Base-by-base conservation (phyloP, 331 rosid species). In the Arachis monticola region DNA sequence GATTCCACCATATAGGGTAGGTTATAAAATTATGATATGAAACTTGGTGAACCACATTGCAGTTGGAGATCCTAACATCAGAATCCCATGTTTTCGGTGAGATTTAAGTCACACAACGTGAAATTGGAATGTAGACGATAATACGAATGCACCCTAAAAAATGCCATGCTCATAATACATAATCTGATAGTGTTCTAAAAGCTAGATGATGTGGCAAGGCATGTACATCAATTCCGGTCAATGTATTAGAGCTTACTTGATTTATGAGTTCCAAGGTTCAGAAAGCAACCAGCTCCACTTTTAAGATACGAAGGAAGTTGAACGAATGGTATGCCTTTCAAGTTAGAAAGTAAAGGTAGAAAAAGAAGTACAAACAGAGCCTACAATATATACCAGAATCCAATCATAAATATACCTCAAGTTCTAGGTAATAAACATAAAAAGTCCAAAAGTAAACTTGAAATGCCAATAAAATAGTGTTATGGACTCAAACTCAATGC, bases 221-320 rank as follows among this genome's bases (percentile, higher is more conserved):
- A 57, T 63, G 57, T 22, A 6, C 64, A 62, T 64, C 52, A 62
- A 55, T 13, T 9, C 67, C 74, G 60, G 64, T 50, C n/a, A 14
- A 63, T 63, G 47, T 22, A 67, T 30, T 50, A 77, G 63, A 77
- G 52, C 74, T 83, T 88, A 81, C 97, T 87, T 85, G 84, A 12
- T 65, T 75, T 69, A 69, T 58, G 30, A 53, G 87, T 85, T 79
- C 93, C 93, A 71, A 84, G 72, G 76, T 91, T 89, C 69, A 91
- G 81, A 85, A 91, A 91, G 90, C 97, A 93, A 78, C 84, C 85
- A 46, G 85, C 91, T 40, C 91, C 97, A 30, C 85, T 84, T 87
- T 82, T 84, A 72, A 86, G 78, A 89, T 93, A 93, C 52, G 93
- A 82, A 57, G 96, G 97, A 67, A 93, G 92, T 82, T 89, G 81